Conservation (phyloP, 257 asterid species). For the Penstemon newberryi region DNA sequence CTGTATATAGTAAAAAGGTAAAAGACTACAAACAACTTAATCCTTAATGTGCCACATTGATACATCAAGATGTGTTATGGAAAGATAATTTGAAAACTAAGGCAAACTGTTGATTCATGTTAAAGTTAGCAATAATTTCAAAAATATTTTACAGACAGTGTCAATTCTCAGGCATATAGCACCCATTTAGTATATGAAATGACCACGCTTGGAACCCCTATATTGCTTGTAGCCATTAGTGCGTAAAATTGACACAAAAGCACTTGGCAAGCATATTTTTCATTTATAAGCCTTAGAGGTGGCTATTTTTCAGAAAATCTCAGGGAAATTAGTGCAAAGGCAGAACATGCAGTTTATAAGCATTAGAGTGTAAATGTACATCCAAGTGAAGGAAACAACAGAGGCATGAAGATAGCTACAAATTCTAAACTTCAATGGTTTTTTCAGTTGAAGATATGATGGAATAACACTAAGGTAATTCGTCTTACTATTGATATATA, state of each 20-base stretch:
- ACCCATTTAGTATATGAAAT: background rate
- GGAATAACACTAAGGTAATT: slow-evolving; percentile 3
- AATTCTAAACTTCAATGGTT: slow-evolving; percentile 1
- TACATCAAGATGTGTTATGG: background rate
- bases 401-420: background rate
- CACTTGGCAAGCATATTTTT: slow-evolving; percentile 5
- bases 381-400: slow-evolving; percentile 3
- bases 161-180: slow-evolving; percentile 7
- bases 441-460: slow-evolving; percentile 7
- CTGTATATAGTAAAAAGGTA: background rate
- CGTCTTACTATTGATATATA: background rate
- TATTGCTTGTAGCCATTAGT: slow-evolving; percentile 12
- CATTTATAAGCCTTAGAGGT: slow-evolving; percentile 24
- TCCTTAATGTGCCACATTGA: slow-evolving; percentile 17
- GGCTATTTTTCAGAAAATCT: background rate
- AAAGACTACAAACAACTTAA: slow-evolving; percentile 2
- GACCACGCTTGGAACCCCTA: slow-evolving; percentile 1
- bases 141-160: background rate
- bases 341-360: slow-evolving; percentile 13
- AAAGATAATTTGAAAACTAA: slow-evolving; percentile 18
- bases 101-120: slow-evolving; percentile 11
- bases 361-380: background rate
- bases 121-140: slow-evolving; percentile 1
- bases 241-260: slow-evolving; percentile 11
- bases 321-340: background rate